phyloP scores from a whole-genome alignment of 2,329 filamentous ascomycete genomes.

The Aspergillus ochraceoroseus region DNA sequence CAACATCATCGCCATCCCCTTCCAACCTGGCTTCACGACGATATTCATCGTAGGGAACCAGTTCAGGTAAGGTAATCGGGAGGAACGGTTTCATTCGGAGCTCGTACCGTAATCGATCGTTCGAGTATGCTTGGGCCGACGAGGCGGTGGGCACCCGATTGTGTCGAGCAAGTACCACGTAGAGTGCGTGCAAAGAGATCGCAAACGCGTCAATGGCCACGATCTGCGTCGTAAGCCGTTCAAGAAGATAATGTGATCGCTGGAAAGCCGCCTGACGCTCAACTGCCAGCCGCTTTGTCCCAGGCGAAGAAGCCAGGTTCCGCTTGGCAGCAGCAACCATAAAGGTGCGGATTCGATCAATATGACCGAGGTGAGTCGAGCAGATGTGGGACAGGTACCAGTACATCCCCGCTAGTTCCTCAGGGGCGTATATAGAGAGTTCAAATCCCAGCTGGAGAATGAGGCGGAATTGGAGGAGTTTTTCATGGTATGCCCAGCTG shows the following conservation, averaged over 20 bases:
- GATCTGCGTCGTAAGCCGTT: slow-evolving; percentile 60
- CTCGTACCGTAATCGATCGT: slow-evolving; percentile 66
- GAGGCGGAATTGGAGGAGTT: slow-evolving; percentile 80
- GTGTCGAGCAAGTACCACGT: slow-evolving; percentile 60
- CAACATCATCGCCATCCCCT: slow-evolving; percentile 40
- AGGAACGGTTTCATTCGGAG: slow-evolving; percentile 83
- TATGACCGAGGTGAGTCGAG: slow-evolving; percentile 62
- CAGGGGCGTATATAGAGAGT: slow-evolving; percentile 77
- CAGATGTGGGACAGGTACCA: slow-evolving; percentile 77
- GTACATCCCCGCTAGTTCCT: slow-evolving; percentile 86
- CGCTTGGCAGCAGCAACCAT: slow-evolving; percentile 40
- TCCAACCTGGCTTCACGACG: slow-evolving; percentile 41
- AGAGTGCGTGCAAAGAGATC: slow-evolving; percentile 55
- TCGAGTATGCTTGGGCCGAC: slow-evolving; percentile 57
- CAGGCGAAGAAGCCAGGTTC: slow-evolving; percentile 18
- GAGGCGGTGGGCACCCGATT: slow-evolving; percentile 47
- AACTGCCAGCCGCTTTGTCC: slow-evolving; percentile 15
- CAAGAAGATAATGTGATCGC: slow-evolving; percentile 49
- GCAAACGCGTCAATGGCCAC: slow-evolving; percentile 56
- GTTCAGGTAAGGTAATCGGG: slow-evolving; percentile 60
- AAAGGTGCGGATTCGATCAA: slow-evolving; percentile 68
- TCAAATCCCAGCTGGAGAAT: slow-evolving; percentile 92
- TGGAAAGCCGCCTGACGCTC: slow-evolving; percentile 36
- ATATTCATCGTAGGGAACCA: slow-evolving; percentile 63
- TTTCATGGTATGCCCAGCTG: slow-evolving; percentile 86